phyloP scores from a whole-genome alignment of 2,329 filamentous ascomycete genomes.

The Ceratocystis albifundus region DNA sequence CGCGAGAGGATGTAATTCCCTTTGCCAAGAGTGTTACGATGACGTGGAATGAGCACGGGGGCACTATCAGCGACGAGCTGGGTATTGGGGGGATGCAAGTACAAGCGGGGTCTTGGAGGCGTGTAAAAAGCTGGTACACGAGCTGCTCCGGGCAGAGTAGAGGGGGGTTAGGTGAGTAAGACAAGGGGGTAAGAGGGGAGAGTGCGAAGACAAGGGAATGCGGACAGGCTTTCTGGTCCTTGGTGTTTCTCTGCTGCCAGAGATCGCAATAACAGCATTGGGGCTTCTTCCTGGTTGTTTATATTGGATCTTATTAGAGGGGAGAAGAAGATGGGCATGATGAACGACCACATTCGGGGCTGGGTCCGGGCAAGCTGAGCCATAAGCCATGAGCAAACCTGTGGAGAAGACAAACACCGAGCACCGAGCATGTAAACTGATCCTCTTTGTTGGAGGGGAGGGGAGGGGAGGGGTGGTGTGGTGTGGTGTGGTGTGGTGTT shows the following conservation, averaged over 20 bases:
- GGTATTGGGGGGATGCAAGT: neutral
- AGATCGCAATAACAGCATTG: too few species aligned
- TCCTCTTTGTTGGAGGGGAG: neutral
- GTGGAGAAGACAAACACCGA: neutral
- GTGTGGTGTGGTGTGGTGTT: too few species aligned
- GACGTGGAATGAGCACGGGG: neutral
- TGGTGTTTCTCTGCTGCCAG: too few species aligned
- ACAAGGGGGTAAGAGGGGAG: neutral
- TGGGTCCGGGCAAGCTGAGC: too few species aligned
- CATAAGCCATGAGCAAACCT: neutral
- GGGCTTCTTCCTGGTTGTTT: too few species aligned
- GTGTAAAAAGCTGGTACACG: constrained; percentile 12
- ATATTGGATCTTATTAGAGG: too few species aligned
- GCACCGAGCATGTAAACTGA: too few species aligned
- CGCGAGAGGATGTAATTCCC: neutral
- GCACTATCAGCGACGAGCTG: neutral
- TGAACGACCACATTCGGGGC: neutral
- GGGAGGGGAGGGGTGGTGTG: too few species aligned
- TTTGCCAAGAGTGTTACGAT: neutral
- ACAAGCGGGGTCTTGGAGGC: constrained; percentile 9
- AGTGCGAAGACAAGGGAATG: neutral
- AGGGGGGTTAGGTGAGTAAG: neutral
- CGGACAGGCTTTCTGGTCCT: neutral
- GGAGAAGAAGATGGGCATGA: too few species aligned
- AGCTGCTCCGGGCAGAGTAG: neutral